These are phyloP conservation scores for Moesziomyces aphidis DNA, from an alignment of 1,284 basidiomycete species.

Conservation along the genomic window DNA sequence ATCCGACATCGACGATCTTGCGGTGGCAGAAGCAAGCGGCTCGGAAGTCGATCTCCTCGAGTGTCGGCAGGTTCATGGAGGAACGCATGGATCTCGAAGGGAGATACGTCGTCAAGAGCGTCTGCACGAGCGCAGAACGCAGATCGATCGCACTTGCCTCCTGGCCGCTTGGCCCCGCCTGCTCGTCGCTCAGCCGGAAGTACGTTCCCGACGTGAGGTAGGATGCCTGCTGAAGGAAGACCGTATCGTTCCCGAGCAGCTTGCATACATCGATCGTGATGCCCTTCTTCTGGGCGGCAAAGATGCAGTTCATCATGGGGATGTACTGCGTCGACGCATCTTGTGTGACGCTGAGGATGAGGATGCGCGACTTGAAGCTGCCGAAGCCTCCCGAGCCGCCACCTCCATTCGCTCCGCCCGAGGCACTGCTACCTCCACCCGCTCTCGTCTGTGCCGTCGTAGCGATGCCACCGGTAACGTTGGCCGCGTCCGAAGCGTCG, in stretches of 20 bases:
- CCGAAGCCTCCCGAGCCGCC: conserved; percentile 17
- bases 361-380: conserved; percentile 73
- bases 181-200: conserved; percentile 83
- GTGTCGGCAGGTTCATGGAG: conserved; percentile 84
- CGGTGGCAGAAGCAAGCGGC: conserved; percentile 99
- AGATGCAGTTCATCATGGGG: conserved; percentile 98
- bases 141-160: conserved; percentile 20
- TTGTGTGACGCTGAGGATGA: conserved; percentile 91
- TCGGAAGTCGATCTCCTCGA: conserved; percentile 94
- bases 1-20: conserved; percentile 93
- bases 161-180: conserved; percentile 78
- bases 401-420: background rate
- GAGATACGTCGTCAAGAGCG: conserved; percentile 57
- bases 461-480: conserved; percentile 17
- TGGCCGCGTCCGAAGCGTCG: conserved; percentile 35
- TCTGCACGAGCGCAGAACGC: conserved; percentile 54
- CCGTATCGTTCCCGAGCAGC: conserved; percentile 86
- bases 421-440: conserved; percentile 16
- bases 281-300: conserved; percentile 97
- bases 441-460: conserved; percentile 32
- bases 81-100: conserved; percentile 75
- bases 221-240: conserved; percentile 96
- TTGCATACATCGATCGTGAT: conserved; percentile 96
- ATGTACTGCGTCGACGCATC: conserved; percentile 90
- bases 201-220: conserved; percentile 95